Conservation (phyloP, 805 yeast genomes). For the Nakazawaea ambrosiae region DNA sequence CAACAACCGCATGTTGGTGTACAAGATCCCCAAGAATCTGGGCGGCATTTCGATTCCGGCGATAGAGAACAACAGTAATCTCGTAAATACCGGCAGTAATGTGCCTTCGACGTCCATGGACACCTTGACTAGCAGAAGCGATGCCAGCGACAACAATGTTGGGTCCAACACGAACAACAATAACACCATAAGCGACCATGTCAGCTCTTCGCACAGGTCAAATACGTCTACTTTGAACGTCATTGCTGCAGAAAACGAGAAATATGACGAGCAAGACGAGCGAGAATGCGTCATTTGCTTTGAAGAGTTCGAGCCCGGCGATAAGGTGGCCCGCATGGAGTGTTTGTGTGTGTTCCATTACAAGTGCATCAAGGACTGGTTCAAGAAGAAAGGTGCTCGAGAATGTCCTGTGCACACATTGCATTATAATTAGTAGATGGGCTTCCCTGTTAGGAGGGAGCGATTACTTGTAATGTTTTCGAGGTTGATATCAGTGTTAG, state of each 20-base stretch:
- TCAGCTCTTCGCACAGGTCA: background rate
- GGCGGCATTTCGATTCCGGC: slow-evolving; percentile 3
- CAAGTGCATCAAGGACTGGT: slow-evolving; percentile 88
- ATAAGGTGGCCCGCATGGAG: slow-evolving; percentile 85
- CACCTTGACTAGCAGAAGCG: slow-evolving; percentile 4
- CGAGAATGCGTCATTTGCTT: slow-evolving; percentile 92
- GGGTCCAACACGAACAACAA: background rate
- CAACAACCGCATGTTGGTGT: slow-evolving; percentile 81
- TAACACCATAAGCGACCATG: background rate
- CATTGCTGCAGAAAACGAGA: no score
- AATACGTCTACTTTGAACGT: slow-evolving; percentile 6
- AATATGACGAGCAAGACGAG: slow-evolving; percentile 26
- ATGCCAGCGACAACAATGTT: background rate
- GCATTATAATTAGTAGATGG: slow-evolving; percentile 21
- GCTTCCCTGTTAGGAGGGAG: no score
- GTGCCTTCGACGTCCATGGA: slow-evolving; percentile 7
- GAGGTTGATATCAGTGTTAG: no score
- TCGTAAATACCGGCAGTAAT: background rate
- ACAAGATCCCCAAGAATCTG: slow-evolving; percentile 35
- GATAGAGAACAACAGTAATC: background rate
- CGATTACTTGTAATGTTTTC: no score
- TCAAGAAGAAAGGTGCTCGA: slow-evolving; percentile 74
- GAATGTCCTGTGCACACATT: slow-evolving; percentile 80
- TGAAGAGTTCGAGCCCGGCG: slow-evolving; percentile 81
- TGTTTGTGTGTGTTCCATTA: slow-evolving; percentile 94